These are phyloP conservation scores for Pseudoneurospora amorphoporcata DNA, from an alignment of 495 filamentous ascomycete species.

Conservation along the genomic window DNA sequence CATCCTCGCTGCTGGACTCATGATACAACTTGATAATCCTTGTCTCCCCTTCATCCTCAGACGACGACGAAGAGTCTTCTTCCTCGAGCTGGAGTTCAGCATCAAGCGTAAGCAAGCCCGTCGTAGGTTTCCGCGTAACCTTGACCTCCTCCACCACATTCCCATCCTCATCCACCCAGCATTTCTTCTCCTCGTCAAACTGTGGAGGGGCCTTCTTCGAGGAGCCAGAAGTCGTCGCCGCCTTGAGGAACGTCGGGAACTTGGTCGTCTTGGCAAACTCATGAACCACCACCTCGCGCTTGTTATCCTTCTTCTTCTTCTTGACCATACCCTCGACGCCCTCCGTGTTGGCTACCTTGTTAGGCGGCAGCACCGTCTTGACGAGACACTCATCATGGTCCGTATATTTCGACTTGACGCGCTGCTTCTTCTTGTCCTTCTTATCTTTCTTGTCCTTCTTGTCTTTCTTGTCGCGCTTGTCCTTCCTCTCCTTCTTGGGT, in stretches of 20 bases:
- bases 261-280: slow-evolving; percentile 75
- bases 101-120: background rate
- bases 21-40: background rate
- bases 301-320: slow-evolving; percentile 42
- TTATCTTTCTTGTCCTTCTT: slow-evolving; percentile 38
- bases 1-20: background rate
- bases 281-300: slow-evolving; percentile 53
- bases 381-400: slow-evolving; percentile 71
- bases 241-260: slow-evolving; percentile 65
- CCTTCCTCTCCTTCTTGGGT: slow-evolving; percentile 41
- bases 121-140: slow-evolving; percentile 10
- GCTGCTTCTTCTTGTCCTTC: slow-evolving; percentile 45
- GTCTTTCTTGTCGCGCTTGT: slow-evolving; percentile 37
- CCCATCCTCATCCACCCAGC: slow-evolving; percentile 78
- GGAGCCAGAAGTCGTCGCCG: slow-evolving; percentile 22
- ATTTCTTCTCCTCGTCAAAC: slow-evolving; percentile 66
- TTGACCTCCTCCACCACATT: slow-evolving; percentile 54
- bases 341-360: slow-evolving; percentile 33
- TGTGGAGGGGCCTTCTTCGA: slow-evolving; percentile 20
- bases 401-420: slow-evolving; percentile 63
- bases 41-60: slow-evolving; percentile 7
- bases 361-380: slow-evolving; percentile 64
- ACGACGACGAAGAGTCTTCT: background rate
- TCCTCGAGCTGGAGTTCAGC: background rate
- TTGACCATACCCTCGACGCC: slow-evolving; percentile 39